Base-by-base conservation (phyloP, 306 rosid genomes). In the Alnus rubra region DNA sequence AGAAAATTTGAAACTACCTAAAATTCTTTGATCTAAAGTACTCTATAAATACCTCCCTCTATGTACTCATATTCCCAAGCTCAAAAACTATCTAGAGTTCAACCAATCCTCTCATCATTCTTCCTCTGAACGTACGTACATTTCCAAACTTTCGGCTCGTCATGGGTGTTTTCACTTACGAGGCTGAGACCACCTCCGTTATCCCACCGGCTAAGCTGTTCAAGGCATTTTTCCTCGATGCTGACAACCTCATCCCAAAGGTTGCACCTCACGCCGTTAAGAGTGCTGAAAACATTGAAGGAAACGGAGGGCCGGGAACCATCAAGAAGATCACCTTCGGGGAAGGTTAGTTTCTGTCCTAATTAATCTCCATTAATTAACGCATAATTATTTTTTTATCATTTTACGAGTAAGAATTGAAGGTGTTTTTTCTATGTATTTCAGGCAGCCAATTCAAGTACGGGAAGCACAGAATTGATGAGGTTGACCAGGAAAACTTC, bases 271-370 rank as follows among this genome's bases (percentile, higher is more conserved):
- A 85, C 5, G 52, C 28, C 37, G 35, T 88, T 11, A 65, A 83
- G 9, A 76, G 78, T 42, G 19, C 73, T 47, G 91, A 82, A 52
- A n/a, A 80, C 64, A n/a, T 80, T 13, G 76, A 88, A 78, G 96
- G 90, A 55, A 72, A 69, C 78, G 92, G 92, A 65, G 90, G 77
- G 1, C 82, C 85, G 4, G 92, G 91, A 78, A 80, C 92, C 78
- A 72, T 88, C 81, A 89, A 85, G 84, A 89, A 85, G 77, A 49
- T 88, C n/a, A 82, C 59, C 83, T 74, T 53, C 3, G 54, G 63
- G 13, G 76, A 83, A 74, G 86, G 78, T 58, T 2, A 15, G 63
- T 23, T 16, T 54, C 19, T 31, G 15, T 19, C 55, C 37, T 33
- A 33, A 33, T 33, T 2, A 3, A 11, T 51, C 16, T 51, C 16